Evolutionary conservation across 176 grass and related monocot species (phyloP).

Genomic region (Ampelocalamus luodianensis): DNA sequence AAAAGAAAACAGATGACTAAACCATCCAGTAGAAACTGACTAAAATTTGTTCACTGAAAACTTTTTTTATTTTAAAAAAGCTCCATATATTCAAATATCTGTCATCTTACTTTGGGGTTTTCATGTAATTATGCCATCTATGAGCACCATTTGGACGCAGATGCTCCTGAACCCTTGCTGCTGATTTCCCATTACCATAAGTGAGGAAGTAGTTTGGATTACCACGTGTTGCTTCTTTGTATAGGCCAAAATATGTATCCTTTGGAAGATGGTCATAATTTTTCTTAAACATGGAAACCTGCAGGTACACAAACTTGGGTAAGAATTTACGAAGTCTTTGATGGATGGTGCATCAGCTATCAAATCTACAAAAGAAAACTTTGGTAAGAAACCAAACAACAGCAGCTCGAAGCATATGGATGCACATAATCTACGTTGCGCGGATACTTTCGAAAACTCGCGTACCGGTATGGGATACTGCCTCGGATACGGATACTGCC

Average conservation of each 20-base stretch:
- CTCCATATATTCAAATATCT: background rate
- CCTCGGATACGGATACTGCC: no score
- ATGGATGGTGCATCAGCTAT: background rate
- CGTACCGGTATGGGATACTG: no score
- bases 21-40: conserved; percentile 6
- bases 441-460: no score
- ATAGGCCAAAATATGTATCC: conserved; percentile 99
- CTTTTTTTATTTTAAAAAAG: background rate
- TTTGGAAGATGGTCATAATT: conserved; percentile 99
- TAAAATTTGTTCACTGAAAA: background rate
- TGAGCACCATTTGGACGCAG: conserved; percentile 96
- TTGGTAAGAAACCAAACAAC: conserved; percentile 20
- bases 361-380: background rate
- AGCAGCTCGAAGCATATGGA: background rate
- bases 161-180: conserved; percentile 89
- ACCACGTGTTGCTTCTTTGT: conserved; percentile 97
- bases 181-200: conserved; percentile 98
- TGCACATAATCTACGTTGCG: background rate
- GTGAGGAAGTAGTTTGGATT: conserved; percentile 99
- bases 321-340: background rate
- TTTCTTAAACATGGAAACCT: conserved; percentile 99
- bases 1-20: conserved; percentile 31
- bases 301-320: background rate
- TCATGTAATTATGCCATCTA: conserved; percentile 99
- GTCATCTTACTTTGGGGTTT: conserved; percentile 79